Conservation (phyloP, 805 yeast genomes). For the Ogataea pini region DNA sequence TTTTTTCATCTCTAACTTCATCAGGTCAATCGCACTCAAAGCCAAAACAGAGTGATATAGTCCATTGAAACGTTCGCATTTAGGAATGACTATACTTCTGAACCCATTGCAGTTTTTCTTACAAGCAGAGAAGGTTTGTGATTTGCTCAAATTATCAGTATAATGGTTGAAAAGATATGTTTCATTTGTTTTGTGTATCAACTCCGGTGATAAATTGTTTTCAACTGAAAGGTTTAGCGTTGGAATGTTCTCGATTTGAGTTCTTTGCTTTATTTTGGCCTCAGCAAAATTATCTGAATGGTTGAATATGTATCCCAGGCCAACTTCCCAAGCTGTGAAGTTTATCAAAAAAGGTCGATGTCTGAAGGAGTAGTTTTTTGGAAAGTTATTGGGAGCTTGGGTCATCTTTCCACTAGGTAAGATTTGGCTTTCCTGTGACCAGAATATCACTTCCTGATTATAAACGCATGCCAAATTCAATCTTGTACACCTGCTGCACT, state of each 20-base stretch:
- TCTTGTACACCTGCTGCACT: constrained; percentile 24
- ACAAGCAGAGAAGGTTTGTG: constrained; percentile 25
- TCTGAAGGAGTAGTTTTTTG: not conserved
- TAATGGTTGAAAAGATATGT: constrained; percentile 26
- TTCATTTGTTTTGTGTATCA: constrained; percentile 10
- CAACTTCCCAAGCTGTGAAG: constrained; percentile 20
- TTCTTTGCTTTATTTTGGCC: not conserved
- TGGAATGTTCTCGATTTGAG: no score
- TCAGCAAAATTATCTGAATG: not conserved
- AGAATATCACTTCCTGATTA: constrained; percentile 15
- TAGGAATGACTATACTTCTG: constrained; percentile 27
- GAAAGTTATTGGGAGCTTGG: not conserved
- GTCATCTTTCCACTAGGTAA: not conserved
- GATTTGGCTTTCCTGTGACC: constrained; percentile 23
- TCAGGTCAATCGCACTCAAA: constrained; percentile 27
- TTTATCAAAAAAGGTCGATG: constrained; percentile 6
- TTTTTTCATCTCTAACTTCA: constrained; percentile 16
- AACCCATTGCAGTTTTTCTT: constrained; percentile 26
- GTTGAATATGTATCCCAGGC: constrained; percentile 11
- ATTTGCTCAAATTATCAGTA: constrained; percentile 22
- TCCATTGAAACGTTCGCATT: constrained; percentile 27
- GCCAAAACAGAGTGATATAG: constrained; percentile 30
- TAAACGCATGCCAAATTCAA: constrained; percentile 24
- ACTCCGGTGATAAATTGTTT: not conserved
- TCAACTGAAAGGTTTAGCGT: no score